Base-by-base conservation (phyloP, 345 rosid genomes). In the Gossypium rotundifolium region DNA sequence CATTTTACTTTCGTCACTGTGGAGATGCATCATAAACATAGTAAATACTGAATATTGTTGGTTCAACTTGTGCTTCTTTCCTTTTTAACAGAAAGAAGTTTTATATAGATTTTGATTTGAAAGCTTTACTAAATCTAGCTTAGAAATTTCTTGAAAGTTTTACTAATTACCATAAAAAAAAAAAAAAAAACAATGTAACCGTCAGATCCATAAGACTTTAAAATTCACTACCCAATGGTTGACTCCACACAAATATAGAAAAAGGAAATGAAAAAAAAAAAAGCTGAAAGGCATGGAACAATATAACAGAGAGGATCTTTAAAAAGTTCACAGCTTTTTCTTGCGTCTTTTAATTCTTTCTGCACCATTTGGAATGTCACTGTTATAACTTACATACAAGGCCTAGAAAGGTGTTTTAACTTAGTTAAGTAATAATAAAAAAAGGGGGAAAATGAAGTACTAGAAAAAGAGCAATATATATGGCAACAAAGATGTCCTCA, bases 251-350 rank as follows among this genome's bases (percentile, higher is more conserved):
- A 48, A 48, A 48, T 48, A 48, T 48, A 2, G 68, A 10, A 42
- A 64, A 64, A 11, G 49, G 27, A 0, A 64, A 29, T 40, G n/a
- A 8, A 62, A 38, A 17, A 33, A 4, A 3, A 13, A 14, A 45
- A 46, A 9, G 57, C 40, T 48, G 72, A 68, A 68, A 68, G 52
- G 42, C 72, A 48, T 14, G 42, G 7, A 27, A 67, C 42, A 48
- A 20, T 42, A 38, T 42, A 65, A 2, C 23, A 55, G 25, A 27
- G 51, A 55, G 67, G 55, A 73, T 48, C 48, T 62, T 61, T 9
- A 11, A 29, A 73, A 73, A 61, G 76, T 48, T 61, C 45, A 60
- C 69, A 73, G 69, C 63, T 55, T 71, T 71, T 53, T 12, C 17
- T 6, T 17, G 7, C 6, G 18, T 11, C 18, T 55, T 33, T 53